Percentiles rank a stretch among this genome's conserved stretches.
phyloP scores from a whole-genome alignment of 176 grass and related monocot species.

The Juncus effusus region DNA sequence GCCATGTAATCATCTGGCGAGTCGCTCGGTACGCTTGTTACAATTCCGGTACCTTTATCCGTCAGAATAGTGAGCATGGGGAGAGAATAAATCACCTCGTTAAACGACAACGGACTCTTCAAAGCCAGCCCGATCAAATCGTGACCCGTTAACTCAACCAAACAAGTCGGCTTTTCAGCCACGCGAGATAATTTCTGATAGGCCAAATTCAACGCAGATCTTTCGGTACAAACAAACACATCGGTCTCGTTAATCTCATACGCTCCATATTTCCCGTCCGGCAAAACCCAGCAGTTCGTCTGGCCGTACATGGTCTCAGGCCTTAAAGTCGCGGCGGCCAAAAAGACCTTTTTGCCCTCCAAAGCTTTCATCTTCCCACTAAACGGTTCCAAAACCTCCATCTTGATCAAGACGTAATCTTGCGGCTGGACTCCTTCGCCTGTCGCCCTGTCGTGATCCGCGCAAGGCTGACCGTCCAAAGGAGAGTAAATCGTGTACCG shows the following conservation, averaged over 20 bases:
- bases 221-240: constrained; percentile 61
- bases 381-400: constrained; percentile 65
- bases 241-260: constrained; percentile 79
- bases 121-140: constrained; percentile 69
- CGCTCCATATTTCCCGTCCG: constrained; percentile 62
- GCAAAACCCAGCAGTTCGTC: constrained; percentile 79
- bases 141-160: constrained; percentile 42
- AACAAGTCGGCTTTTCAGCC: constrained; percentile 56
- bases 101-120: constrained; percentile 55
- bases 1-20: constrained; percentile 76
- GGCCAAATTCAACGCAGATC: constrained; percentile 64
- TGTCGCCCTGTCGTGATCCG: constrained; percentile 59
- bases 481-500: constrained; percentile 72
- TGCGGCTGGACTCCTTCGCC: constrained; percentile 68
- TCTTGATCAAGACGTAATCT: constrained; percentile 78
- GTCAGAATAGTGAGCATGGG: constrained; percentile 71
- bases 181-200: constrained; percentile 58
- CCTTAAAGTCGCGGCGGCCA: constrained; percentile 69
- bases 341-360: constrained; percentile 58
- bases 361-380: constrained; percentile 51
- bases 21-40: constrained; percentile 67
- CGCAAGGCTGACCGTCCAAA: constrained; percentile 76
- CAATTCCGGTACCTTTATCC: constrained; percentile 59
- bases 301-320: constrained; percentile 83
- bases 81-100: constrained; percentile 52